These are phyloP conservation scores for Ailanthus altissimus DNA, from an alignment of 345 rosid species.

Conservation along the genomic window DNA sequence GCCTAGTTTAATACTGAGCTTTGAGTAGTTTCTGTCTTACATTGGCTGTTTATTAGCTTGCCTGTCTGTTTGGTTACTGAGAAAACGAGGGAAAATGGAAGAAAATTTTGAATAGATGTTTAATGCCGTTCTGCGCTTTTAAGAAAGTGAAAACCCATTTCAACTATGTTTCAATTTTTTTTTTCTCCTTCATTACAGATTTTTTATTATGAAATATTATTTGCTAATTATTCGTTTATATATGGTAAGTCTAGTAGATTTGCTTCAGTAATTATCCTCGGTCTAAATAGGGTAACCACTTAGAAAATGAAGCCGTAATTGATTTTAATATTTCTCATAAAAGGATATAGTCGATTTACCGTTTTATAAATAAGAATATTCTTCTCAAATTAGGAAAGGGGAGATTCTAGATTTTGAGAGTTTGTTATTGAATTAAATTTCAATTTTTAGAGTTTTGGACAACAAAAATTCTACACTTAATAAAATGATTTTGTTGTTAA, in stretches of 20 bases:
- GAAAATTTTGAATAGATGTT: neutral
- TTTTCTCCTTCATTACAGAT: constrained; percentile 9
- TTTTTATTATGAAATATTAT: neutral
- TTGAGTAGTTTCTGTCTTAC: neutral
- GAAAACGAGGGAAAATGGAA: constrained; percentile 24
- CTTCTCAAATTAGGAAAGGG: neutral
- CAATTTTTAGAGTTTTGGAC: neutral
- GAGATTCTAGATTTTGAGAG: neutral
- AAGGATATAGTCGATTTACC: neutral
- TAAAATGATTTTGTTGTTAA: constrained; percentile 1
- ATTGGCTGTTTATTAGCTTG: neutral
- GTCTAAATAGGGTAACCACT: constrained; percentile 5
- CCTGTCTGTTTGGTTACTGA: constrained; percentile 22
- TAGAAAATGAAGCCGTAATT: constrained; percentile 7
- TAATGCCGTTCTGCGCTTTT: constrained; percentile 8
- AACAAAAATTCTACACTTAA: neutral
- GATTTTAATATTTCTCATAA: neutral
- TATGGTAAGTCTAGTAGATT: constrained; percentile 5
- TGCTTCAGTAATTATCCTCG: neutral
- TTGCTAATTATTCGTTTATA: neutral
- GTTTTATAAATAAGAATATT: neutral
- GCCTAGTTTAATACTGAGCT: neutral
- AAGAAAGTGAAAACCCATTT: neutral
- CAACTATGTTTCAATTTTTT: neutral
- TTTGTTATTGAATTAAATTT: too few species aligned